These are phyloP conservation scores for Micromonas pusilla DNA, from an alignment of 139 green algal genomes.

Conservation along the genomic window DNA sequence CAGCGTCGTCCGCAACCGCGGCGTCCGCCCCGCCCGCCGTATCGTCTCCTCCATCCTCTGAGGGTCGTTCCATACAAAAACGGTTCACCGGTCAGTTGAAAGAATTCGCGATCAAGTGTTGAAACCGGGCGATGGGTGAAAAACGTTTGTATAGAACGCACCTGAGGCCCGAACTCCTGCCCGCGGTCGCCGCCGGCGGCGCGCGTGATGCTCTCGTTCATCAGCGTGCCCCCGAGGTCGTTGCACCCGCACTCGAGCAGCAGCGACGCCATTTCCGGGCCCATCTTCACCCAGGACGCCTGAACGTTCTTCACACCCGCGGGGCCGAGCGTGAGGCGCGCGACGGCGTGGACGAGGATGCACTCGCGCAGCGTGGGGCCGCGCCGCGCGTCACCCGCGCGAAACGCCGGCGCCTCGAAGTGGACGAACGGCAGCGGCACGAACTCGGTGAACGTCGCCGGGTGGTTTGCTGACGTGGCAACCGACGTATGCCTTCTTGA, in stretches of 20 bases:
- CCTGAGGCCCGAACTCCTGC: slow-evolving; percentile 69
- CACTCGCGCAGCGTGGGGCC: slow-evolving; percentile 75
- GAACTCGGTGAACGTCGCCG: slow-evolving; percentile 74
- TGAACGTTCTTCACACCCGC: slow-evolving; percentile 42
- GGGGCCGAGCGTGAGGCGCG: slow-evolving; percentile 31
- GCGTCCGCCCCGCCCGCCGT: no score
- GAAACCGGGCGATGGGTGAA: no score
- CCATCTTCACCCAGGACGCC: slow-evolving; percentile 85
- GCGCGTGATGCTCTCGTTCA: slow-evolving; percentile 86
- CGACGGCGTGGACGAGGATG: slow-evolving; percentile 72
- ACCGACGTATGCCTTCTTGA: not conserved
- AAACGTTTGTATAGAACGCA: no score
- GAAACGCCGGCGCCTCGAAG: slow-evolving; percentile 79
- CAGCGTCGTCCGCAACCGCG: not conserved
- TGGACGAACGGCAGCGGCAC: slow-evolving; percentile 91
- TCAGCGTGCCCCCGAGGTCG: slow-evolving; percentile 83
- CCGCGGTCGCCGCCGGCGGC: slow-evolving; percentile 70
- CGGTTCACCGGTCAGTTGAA: no score
- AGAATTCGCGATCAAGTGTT: no score
- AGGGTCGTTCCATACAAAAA: no score
- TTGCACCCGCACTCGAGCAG: slow-evolving; percentile 75
- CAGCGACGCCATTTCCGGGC: slow-evolving; percentile 48
- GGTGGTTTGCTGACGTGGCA: slow-evolving; percentile 15
- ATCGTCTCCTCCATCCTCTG: no score
- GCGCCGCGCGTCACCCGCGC: slow-evolving; percentile 46